These are phyloP conservation scores for Vigna reflexopilosa DNA, from an alignment of 306 rosid genomes.

Conservation along the genomic window DNA sequence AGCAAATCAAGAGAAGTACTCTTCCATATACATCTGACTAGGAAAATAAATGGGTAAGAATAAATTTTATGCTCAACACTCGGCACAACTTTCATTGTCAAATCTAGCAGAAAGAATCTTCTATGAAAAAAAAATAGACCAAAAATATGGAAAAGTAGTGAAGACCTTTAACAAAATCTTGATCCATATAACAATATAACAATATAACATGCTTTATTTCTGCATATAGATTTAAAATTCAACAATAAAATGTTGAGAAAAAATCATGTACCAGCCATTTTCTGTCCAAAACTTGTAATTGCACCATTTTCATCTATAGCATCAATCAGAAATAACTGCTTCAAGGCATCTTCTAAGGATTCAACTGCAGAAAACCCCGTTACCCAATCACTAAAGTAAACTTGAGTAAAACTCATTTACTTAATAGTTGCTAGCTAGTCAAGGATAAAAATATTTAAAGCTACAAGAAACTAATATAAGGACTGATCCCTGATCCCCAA, in stretches of 20 bases:
- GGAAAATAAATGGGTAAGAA: constrained; percentile 23
- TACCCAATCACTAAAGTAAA: constrained; percentile 41
- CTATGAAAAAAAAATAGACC: constrained; percentile 8
- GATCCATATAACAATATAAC: background rate
- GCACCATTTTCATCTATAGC: constrained; percentile 90
- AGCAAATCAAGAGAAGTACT: constrained; percentile 38
- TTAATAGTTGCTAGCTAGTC: background rate
- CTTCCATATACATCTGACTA: constrained; percentile 7
- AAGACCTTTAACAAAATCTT: constrained; percentile 15
- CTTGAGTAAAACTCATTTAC: constrained; percentile 24
- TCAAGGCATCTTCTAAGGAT: constrained; percentile 91
- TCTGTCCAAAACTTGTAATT: constrained; percentile 79
- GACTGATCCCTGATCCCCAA: background rate
- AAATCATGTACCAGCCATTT: constrained; percentile 87
- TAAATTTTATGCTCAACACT: constrained; percentile 28
- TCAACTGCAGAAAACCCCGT: constrained; percentile 73
- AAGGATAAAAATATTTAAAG: constrained; percentile 11
- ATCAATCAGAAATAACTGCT: constrained; percentile 89
- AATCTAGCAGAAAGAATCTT: constrained; percentile 26
- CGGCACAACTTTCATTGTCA: constrained; percentile 27
- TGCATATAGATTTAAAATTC: constrained; percentile 23
- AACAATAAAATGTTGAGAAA: constrained; percentile 33
- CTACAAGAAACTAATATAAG: constrained; percentile 20
- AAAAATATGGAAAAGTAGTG: background rate
- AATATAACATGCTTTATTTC: constrained; percentile 16